Percentiles rank a stretch among this genome's conserved stretches.
Evolutionary conservation across 208 protist genomes (phyloP).

Genomic region (Spongospora subterranea): DNA sequence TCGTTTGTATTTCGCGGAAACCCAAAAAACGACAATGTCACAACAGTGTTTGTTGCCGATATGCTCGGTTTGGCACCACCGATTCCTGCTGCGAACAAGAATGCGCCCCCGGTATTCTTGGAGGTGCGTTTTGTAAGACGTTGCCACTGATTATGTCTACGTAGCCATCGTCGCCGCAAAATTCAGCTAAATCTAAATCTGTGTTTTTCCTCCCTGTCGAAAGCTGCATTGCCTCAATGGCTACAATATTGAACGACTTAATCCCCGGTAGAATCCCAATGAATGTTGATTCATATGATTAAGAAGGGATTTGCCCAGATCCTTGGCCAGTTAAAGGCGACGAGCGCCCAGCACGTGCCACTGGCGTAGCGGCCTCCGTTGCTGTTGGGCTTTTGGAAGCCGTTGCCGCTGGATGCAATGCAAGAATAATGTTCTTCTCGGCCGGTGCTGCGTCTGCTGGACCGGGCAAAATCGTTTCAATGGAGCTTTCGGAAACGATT

Average conservation of each 20-base stretch:
- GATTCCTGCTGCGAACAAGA: too few relatives aligned
- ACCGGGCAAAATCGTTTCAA: conserved; percentile 77
- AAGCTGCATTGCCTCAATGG: conserved; percentile 72
- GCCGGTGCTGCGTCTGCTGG: conserved; percentile 77
- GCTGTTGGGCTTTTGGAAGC: conserved; percentile 88
- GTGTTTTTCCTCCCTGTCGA: conserved; percentile 54
- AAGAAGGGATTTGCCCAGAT: conserved; percentile 74
- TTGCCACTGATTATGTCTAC: neutral
- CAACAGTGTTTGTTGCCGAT: conserved; percentile 13
- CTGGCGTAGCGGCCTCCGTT: conserved; percentile 92
- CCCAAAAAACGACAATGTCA: conserved; percentile 47
- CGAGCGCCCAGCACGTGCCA: conserved; percentile 90
- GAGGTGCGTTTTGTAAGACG: too few relatives aligned
- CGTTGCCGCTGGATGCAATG: conserved; percentile 75
- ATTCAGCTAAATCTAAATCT: neutral
- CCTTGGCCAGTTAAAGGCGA: conserved; percentile 90
- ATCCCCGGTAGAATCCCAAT: conserved; percentile 64
- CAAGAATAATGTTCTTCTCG: conserved; percentile 92
- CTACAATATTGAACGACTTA: conserved; percentile 89
- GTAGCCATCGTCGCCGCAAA: neutral
- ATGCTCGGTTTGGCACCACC: conserved; percentile 38
- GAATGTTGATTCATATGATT: neutral
- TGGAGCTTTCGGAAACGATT: conserved; percentile 90
- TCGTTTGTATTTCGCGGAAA: conserved; percentile 82
- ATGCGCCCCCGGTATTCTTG: too few relatives aligned